These are phyloP conservation scores for Pleurozium schreberi DNA, from an alignment of 225 moss, liverwort and hornwort genomes.

Conservation along the genomic window DNA sequence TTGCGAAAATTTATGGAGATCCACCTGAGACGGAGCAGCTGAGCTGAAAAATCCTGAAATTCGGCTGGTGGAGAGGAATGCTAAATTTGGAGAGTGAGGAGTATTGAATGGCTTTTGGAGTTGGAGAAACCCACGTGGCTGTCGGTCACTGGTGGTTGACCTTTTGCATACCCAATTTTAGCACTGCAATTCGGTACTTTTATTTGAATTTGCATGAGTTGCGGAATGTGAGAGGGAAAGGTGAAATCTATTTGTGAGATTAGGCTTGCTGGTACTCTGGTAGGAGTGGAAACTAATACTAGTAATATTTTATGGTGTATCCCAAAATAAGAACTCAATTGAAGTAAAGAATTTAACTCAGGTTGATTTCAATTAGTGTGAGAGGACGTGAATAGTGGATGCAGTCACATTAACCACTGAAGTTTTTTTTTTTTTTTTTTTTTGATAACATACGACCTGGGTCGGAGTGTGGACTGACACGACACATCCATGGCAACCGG, in stretches of 20 bases:
- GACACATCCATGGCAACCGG: no score
- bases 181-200: background rate
- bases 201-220: background rate
- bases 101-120: background rate
- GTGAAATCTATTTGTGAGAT: background rate
- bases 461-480: no score
- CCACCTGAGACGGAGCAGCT: background rate
- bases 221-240: background rate
- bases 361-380: background rate
- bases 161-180: background rate
- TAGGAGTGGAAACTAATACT: background rate
- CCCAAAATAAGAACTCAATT: no score
- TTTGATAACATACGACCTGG: no score
- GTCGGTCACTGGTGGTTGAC: background rate
- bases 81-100: background rate
- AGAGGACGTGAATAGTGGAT: no score
- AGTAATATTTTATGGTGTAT: background rate
- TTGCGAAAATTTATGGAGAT: background rate
- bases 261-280: background rate
- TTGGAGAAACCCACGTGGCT: background rate
- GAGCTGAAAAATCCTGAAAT: background rate
- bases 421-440: no score
- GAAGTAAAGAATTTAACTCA: no score
- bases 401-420: no score
- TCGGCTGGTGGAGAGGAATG: background rate